Percentiles rank a stretch among this genome's conserved stretches.
Evolutionary conservation across 2,329 filamentous ascomycete species (phyloP).

Genomic region (Ascochyta viciae-villosae): DNA sequence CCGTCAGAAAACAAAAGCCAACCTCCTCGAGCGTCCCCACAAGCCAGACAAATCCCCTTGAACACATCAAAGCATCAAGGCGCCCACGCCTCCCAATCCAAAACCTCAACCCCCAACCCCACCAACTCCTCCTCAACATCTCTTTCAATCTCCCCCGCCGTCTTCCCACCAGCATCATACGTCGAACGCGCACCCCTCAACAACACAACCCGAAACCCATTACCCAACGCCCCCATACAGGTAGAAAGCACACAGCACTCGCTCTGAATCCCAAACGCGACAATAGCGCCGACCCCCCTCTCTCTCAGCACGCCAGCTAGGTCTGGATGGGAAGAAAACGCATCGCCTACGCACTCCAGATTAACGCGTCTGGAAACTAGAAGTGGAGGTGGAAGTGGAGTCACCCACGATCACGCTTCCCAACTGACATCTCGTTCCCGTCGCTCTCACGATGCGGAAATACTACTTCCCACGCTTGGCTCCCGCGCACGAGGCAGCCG

Average conservation of each 20-base stretch:
- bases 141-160: slow-evolving; percentile 8
- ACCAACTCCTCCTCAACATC: slow-evolving; percentile 8
- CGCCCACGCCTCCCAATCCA: slow-evolving; percentile 4
- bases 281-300: slow-evolving; percentile 4
- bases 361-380: background rate
- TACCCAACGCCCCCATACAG: slow-evolving; percentile 11
- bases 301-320: slow-evolving; percentile 7
- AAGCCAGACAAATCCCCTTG: too few species aligned
- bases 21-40: too few species aligned
- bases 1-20: too few species aligned
- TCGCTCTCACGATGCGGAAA: slow-evolving; percentile 13
- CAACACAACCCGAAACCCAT: slow-evolving; percentile 16
- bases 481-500: slow-evolving; percentile 12
- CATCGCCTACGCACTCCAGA: slow-evolving; percentile 2
- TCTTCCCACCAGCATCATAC: slow-evolving; percentile 5
- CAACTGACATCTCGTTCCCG: slow-evolving; percentile 3
- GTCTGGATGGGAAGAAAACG: slow-evolving; percentile 12
- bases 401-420: slow-evolving; percentile 15
- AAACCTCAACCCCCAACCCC: background rate
- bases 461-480: slow-evolving; percentile 11
- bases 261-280: slow-evolving; percentile 22
- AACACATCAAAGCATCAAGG: background rate
- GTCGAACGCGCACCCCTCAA: slow-evolving; percentile 16
- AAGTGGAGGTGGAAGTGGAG: background rate
- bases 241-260: slow-evolving; percentile 23